These are phyloP conservation scores for Leishmania guyanensis DNA, from an alignment of 208 protist species.

Conservation along the genomic window DNA sequence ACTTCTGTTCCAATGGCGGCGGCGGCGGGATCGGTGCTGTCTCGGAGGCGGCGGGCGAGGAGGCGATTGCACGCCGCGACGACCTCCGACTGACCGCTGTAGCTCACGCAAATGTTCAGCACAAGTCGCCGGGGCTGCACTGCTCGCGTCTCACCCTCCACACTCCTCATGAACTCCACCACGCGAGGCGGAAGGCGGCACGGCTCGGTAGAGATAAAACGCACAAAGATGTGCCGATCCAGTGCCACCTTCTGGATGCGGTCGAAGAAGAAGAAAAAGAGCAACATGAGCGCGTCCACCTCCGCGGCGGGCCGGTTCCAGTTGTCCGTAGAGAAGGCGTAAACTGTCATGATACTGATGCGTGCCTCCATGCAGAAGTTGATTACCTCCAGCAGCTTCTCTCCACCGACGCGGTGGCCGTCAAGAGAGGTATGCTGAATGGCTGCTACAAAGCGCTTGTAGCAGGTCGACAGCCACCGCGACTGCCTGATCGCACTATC, in stretches of 20 bases:
- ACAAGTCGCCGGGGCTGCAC: conserved; percentile 55
- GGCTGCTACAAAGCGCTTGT: conserved; percentile 33
- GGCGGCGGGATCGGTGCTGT: neutral
- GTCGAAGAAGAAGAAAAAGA: conserved; percentile 87
- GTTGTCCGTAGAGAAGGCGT: conserved; percentile 92
- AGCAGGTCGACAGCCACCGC: conserved; percentile 26
- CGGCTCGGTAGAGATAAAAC: conserved; percentile 78
- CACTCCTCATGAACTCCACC: conserved; percentile 56
- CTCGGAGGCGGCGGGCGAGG: conserved; percentile 23
- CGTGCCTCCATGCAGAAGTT: conserved; percentile 56
- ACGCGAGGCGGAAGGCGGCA: conserved; percentile 55
- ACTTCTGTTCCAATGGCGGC: conserved; percentile 18
- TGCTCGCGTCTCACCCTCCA: conserved; percentile 68
- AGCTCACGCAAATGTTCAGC: conserved; percentile 91
- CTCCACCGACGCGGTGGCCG: conserved; percentile 78
- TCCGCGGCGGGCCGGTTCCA: conserved; percentile 75
- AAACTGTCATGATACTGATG: conserved; percentile 85
- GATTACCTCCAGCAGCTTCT: conserved; percentile 85
- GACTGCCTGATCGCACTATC: neutral
- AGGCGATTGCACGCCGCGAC: conserved; percentile 65
- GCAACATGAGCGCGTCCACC: conserved; percentile 79
- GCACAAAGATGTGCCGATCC: conserved; percentile 81
- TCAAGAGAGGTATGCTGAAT: conserved; percentile 67
- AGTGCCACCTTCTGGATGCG: conserved; percentile 52
- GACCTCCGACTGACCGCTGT: conserved; percentile 83